A percentile compares a stretch with the other conserved stretches of the same genome.
Evolutionary conservation across 345 rosid species (phyloP).

Genomic region (Nasturtium officinale): DNA sequence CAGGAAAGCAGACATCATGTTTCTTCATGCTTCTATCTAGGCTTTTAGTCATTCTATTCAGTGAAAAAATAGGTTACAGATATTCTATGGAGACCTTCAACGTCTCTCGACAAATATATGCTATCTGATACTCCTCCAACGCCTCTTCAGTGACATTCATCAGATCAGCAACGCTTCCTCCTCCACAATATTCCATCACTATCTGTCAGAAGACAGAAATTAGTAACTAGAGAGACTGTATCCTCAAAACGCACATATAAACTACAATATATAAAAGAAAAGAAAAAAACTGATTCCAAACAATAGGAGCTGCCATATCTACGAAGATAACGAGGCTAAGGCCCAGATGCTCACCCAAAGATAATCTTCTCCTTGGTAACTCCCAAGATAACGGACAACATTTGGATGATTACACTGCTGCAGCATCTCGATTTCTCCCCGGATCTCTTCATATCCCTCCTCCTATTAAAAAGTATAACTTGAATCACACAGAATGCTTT

Average conservation of each 20-base stretch:
- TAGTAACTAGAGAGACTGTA: conserved; percentile 28
- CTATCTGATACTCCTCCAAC: conserved; percentile 94
- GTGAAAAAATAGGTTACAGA: conserved; percentile 13
- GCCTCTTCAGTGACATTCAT: conserved; percentile 91
- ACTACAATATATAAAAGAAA: background rate
- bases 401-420: conserved; percentile 97
- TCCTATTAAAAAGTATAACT: conserved; percentile 56
- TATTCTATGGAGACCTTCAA: conserved; percentile 62
- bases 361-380: conserved; percentile 98
- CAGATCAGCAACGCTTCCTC: conserved; percentile 97
- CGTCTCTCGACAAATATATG: conserved; percentile 92
- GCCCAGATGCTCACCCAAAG: conserved; percentile 71
- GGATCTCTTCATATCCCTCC: conserved; percentile 97
- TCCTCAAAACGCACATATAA: conserved; percentile 14
- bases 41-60: conserved; percentile 31
- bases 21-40: conserved; percentile 25
- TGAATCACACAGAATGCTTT: conserved; percentile 18
- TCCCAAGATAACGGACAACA: conserved; percentile 93
- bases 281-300: conserved; percentile 10
- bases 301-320: background rate
- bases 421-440: conserved; percentile 99
- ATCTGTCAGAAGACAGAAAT: conserved; percentile 67
- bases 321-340: conserved; percentile 21
- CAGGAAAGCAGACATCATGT: conserved; percentile 23
- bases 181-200: conserved; percentile 99